A percentile compares a stretch with the other conserved stretches of the same genome.
Conservation (phyloP, 352 stramenopile species). For the Blastocystis sp. region DNA sequence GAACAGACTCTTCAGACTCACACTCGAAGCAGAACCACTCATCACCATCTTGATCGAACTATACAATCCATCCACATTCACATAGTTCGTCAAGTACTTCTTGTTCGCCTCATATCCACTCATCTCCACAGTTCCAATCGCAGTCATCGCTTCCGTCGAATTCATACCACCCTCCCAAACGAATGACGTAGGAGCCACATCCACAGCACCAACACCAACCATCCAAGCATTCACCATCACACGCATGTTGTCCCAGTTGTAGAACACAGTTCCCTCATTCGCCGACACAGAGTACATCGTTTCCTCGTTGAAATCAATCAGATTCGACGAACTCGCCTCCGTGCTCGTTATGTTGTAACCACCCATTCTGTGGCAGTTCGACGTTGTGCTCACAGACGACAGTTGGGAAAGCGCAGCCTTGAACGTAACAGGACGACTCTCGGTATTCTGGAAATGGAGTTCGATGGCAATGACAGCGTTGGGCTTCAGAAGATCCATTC, state of each 20-base stretch:
- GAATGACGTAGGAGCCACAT: neutral
- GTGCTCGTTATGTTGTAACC: neutral
- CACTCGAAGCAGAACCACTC: neutral
- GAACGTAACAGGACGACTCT: neutral
- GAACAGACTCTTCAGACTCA: neutral
- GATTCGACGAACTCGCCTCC: neutral
- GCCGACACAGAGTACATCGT: neutral
- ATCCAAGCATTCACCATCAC: neutral
- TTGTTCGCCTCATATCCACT: neutral
- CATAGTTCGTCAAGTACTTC: neutral
- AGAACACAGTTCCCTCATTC: neutral
- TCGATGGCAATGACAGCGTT: neutral
- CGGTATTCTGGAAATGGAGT: neutral
- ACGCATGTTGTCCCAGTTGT: neutral
- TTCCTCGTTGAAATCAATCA: neutral
- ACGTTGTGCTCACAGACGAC: neutral
- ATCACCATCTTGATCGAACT: neutral
- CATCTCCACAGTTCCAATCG: neutral
- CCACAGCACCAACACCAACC: neutral
- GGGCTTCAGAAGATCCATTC: neutral
- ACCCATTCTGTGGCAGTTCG: neutral
- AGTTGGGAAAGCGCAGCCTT: neutral
- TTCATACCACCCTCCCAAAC: neutral
- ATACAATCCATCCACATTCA: neutral
- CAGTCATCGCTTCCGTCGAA: neutral